Evolutionary conservation across 768 basidiomycete species (phyloP).

Genomic region (Boletus pseudopeckii): DNA sequence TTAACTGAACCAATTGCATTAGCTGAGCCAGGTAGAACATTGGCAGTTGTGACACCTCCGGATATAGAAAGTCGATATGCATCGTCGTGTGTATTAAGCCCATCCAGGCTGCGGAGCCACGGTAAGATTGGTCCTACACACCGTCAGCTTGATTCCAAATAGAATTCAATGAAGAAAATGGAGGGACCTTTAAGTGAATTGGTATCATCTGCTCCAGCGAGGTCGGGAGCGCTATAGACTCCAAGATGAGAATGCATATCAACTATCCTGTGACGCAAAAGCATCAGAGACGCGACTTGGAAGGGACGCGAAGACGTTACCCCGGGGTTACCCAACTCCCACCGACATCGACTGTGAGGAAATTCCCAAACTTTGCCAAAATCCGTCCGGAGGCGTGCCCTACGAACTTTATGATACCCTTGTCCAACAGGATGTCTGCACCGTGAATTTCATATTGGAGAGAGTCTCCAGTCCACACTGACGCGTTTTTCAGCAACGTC

Average conservation of each 20-base stretch:
- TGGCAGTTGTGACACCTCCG: slow-evolving; percentile 85
- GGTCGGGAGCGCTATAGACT: slow-evolving; percentile 55
- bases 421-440: slow-evolving; percentile 41
- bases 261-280: slow-evolving; percentile 38
- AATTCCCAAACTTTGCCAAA: slow-evolving; percentile 37
- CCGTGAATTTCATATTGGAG: slow-evolving; percentile 34
- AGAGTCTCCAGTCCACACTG: slow-evolving; percentile 49
- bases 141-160: neutral
- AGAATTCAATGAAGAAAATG: neutral
- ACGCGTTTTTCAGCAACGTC: slow-evolving; percentile 44
- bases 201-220: slow-evolving; percentile 51
- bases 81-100: slow-evolving; percentile 82
- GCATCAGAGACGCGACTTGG: slow-evolving; percentile 35
- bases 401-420: slow-evolving; percentile 34
- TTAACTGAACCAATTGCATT: slow-evolving; percentile 63
- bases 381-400: slow-evolving; percentile 41
- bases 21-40: slow-evolving; percentile 73
- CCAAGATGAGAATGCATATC: slow-evolving; percentile 83
- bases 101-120: slow-evolving; percentile 81
- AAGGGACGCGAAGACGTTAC: slow-evolving; percentile 36
- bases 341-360: slow-evolving; percentile 55
- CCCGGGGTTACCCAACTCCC: slow-evolving; percentile 70
- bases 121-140: slow-evolving; percentile 55
- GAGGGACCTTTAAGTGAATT: slow-evolving; percentile 54
- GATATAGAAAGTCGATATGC: slow-evolving; percentile 70